A percentile compares a stretch with the other conserved stretches of the same genome.
Evolutionary conservation across 345 rosid species (phyloP).

Genomic region (Alliaria petiolata): DNA sequence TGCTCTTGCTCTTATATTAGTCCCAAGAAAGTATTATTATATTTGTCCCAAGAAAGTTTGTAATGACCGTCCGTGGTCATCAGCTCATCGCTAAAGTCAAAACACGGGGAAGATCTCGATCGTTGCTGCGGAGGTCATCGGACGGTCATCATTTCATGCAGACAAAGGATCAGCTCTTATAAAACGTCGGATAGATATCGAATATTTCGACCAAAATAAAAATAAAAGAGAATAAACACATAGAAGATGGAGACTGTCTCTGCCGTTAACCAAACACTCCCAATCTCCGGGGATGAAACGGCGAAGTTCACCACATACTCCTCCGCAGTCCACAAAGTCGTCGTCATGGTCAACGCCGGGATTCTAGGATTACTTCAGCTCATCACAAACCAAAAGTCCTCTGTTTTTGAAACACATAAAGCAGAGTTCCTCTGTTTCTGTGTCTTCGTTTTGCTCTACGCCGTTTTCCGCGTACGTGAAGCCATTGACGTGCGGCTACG

Average conservation of each 20-base stretch:
- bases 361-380: conserved; percentile 17
- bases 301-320: neutral
- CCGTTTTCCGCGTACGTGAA: conserved; percentile 5
- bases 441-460: neutral
- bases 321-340: conserved; percentile 22
- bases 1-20: too few relatives aligned
- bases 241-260: neutral
- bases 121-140: neutral
- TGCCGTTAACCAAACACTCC: neutral
- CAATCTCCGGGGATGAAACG: neutral
- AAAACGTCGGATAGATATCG: neutral
- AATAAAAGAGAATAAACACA: neutral
- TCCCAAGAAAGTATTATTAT: too few relatives aligned
- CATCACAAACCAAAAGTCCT: conserved; percentile 3
- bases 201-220: neutral
- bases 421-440: conserved; percentile 5
- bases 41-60: too few relatives aligned
- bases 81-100: too few relatives aligned
- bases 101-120: neutral
- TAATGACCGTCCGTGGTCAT: too few relatives aligned
- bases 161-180: neutral
- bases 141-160: neutral
- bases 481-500: neutral
- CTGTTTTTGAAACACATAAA: conserved; percentile 17
- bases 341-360: conserved; percentile 14